Percentiles rank a stretch among this genome's conserved stretches.
Conservation (phyloP, 306 rosid genomes). For the Corylus avellana region DNA sequence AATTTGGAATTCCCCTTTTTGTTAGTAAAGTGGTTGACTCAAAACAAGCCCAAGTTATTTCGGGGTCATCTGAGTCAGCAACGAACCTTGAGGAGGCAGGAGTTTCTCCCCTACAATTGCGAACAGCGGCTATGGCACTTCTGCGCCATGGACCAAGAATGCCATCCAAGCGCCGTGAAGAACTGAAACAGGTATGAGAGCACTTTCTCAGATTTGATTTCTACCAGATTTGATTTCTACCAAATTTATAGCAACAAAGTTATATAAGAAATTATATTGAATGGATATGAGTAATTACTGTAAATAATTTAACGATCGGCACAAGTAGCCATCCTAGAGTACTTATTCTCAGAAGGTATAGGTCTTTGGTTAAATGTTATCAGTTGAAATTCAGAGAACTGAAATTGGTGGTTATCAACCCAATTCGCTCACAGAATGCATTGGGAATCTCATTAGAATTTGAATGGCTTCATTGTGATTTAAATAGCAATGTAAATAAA, state of each 20-base stretch:
- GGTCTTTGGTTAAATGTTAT: slow-evolving; percentile 2
- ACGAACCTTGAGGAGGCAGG: slow-evolving; percentile 56
- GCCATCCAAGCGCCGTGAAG: slow-evolving; percentile 78
- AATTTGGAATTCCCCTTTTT: slow-evolving; percentile 91
- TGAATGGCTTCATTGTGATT: slow-evolving; percentile 3
- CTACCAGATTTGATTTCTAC: too few relatives aligned
- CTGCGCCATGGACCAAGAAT: slow-evolving; percentile 85
- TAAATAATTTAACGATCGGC: slow-evolving; percentile 15
- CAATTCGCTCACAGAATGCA: not conserved
- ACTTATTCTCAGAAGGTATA: slow-evolving; percentile 1
- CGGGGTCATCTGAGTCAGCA: slow-evolving; percentile 32
- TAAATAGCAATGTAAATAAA: not conserved
- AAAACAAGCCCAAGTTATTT: slow-evolving; percentile 33
- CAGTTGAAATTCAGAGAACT: slow-evolving; percentile 1
- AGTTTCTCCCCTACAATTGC: slow-evolving; percentile 89
- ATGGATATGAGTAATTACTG: not conserved
- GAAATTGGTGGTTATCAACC: slow-evolving; percentile 12
- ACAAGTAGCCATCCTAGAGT: slow-evolving; percentile 14
- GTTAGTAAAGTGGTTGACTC: slow-evolving; percentile 70
- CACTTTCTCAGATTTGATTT: not conserved
- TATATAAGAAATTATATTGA: not conserved
- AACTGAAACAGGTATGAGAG: slow-evolving; percentile 66
- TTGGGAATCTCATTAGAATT: slow-evolving; percentile 3
- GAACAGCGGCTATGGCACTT: slow-evolving; percentile 95
- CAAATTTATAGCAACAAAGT: not conserved